Base-by-base conservation (phyloP, 768 basidiomycete genomes). In the Russula abietina region DNA sequence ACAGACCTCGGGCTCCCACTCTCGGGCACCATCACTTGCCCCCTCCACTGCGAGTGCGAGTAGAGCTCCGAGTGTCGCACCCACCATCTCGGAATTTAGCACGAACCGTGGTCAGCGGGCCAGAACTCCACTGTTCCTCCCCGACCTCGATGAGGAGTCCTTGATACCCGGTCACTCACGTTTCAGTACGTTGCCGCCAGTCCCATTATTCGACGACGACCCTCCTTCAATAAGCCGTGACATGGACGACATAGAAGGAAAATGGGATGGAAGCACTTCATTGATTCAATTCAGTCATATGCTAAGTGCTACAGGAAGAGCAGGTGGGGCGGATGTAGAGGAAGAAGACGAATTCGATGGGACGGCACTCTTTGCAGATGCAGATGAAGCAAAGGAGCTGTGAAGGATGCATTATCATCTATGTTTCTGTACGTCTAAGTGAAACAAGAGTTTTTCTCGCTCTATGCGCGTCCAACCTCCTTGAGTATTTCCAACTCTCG, bases 321-420 rank as follows among this genome's bases (percentile, higher is more conserved):
- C 79, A 65, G 77, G 80, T 58, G 77, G 81, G n/a, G 82, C 81
- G 1, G 80, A 79, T n/a, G 79, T 77, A 11, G 84, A 87, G 26
- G 88, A 91, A 58, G 88, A 88, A 32, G 88, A 91, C 48, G 89
- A 88, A 48, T 81, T 87, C 69, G 89, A 90, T 61, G 85, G 83
- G 41, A 82, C 81, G 14, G 80, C 85, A 45, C 82, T 91, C 46
- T 88, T 90, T 65, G 90, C 87, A 12, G 91, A 93, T 72, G 91
- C 91, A 38, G 91, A 93, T 69, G 90, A 93, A 75, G 75, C 76
- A 33, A 81, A 78, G 70, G 86, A 87, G 68, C 70, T 88, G 64
- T 83, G 57, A 70, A 24, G 38, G 46, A 48, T 45, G 32, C 32
- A 30, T 30, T 17, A 68, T 14, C 60, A 46, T 56, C 24, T 66